Conservation (phyloP, 768 basidiomycete genomes). For the Auricularia heimuer region DNA sequence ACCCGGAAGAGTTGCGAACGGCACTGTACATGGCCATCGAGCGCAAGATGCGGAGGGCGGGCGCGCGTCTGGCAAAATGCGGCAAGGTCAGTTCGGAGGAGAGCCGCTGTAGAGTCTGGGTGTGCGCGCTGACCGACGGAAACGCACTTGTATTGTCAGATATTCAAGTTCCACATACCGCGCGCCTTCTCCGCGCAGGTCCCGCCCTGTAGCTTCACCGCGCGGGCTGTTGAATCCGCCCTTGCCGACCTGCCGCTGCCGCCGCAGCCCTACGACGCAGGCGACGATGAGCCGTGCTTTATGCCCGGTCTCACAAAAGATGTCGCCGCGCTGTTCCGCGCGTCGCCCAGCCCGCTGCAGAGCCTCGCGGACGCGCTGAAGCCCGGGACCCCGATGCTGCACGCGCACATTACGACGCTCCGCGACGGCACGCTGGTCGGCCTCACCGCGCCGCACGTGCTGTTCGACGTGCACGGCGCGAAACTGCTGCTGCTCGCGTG, state of each 20-base stretch:
- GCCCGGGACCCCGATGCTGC: background rate
- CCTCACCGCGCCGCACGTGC: background rate
- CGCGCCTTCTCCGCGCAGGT: background rate
- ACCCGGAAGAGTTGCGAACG: background rate
- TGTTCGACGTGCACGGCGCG: slow-evolving; percentile 1
- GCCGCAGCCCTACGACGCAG: background rate
- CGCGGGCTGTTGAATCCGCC: background rate
- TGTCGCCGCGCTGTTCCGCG: background rate
- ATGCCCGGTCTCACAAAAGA: background rate
- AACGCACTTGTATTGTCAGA: background rate
- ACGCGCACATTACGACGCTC: background rate
- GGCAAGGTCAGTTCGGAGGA: background rate
- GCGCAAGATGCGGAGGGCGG: background rate
- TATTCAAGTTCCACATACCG: background rate
- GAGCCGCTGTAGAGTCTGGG: background rate
- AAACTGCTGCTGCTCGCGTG: background rate
- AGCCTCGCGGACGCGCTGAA: background rate
- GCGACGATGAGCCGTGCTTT: background rate
- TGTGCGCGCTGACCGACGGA: background rate
- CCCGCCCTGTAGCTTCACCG: background rate
- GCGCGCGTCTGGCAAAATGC: background rate
- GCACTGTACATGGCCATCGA: background rate
- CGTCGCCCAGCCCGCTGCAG: background rate
- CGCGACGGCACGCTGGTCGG: background rate
- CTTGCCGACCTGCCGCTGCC: background rate